Evolutionary conservation across 129 eudicot species (phyloP).

Genomic region (Lactuca saligna): DNA sequence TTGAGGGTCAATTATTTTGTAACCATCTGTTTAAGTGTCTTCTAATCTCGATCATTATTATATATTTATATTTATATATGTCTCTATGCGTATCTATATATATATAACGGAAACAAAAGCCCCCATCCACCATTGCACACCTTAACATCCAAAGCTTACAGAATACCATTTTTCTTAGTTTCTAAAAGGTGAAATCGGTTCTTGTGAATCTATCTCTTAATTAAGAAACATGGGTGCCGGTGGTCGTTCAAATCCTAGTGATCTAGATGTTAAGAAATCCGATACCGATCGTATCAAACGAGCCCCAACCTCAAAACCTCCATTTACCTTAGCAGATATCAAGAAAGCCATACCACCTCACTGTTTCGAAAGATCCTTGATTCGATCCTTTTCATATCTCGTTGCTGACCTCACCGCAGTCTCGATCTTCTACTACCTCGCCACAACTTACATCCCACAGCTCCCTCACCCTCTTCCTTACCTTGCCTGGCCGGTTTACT

Average conservation of each 20-base stretch:
- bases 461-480: slow-evolving; percentile 45
- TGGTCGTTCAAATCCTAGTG: slow-evolving; percentile 37
- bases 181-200: neutral
- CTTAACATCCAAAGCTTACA: neutral
- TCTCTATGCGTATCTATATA: neutral
- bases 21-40: no score
- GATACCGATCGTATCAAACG: slow-evolving; percentile 4
- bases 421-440: slow-evolving; percentile 31
- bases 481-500: slow-evolving; percentile 57
- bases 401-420: slow-evolving; percentile 31
- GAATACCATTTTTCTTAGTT: neutral
- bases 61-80: neutral
- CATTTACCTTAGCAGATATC: slow-evolving; percentile 36
- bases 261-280: slow-evolving; percentile 18
- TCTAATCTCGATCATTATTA: no score
- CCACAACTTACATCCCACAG: slow-evolving; percentile 37
- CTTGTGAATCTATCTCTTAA: neutral
- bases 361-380: slow-evolving; percentile 39
- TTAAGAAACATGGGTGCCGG: slow-evolving; percentile 45
- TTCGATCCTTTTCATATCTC: slow-evolving; percentile 37
- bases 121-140: slow-evolving; percentile 4
- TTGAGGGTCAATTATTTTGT: no score
- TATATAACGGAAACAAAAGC: neutral
- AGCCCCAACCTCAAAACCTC: slow-evolving; percentile 40
- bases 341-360: slow-evolving; percentile 47